phyloP scores from a whole-genome alignment of 2,329 filamentous ascomycete species.

The Penicillium sp. region DNA sequence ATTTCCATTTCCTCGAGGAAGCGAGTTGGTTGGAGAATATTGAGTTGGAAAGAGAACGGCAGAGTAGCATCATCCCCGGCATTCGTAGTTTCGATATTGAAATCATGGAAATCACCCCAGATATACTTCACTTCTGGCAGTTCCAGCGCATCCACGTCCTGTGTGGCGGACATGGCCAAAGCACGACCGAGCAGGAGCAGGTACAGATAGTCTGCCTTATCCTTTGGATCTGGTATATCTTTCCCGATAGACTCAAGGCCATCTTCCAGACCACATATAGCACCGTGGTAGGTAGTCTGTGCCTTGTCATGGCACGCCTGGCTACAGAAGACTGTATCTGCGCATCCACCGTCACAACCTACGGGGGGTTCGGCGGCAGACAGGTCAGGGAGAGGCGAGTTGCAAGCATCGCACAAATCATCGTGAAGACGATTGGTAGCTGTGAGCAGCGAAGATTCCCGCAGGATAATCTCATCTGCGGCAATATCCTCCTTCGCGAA shows the following conservation, averaged over 20 bases:
- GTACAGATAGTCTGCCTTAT: constrained; percentile 59
- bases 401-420: constrained; percentile 85
- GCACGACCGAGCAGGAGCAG: constrained; percentile 58
- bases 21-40: constrained; percentile 58
- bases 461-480: constrained; percentile 72
- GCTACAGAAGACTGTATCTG: constrained; percentile 61
- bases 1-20: constrained; percentile 63
- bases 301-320: constrained; percentile 56
- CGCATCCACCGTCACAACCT: constrained; percentile 53
- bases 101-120: constrained; percentile 61
- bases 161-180: constrained; percentile 61
- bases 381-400: constrained; percentile 65
- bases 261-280: constrained; percentile 54
- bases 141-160: constrained; percentile 57
- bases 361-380: constrained; percentile 37
- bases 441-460: constrained; percentile 81
- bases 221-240: constrained; percentile 56
- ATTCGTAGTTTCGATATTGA: constrained; percentile 18
- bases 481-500: constrained; percentile 81
- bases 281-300: constrained; percentile 56
- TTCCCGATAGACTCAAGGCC: constrained; percentile 57
- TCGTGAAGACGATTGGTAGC: constrained; percentile 87
- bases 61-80: constrained; percentile 45
- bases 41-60: constrained; percentile 61
- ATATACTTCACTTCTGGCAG: constrained; percentile 62